Base-by-base conservation (phyloP, 129 eudicot genomes). In the Escallonia rubra region DNA sequence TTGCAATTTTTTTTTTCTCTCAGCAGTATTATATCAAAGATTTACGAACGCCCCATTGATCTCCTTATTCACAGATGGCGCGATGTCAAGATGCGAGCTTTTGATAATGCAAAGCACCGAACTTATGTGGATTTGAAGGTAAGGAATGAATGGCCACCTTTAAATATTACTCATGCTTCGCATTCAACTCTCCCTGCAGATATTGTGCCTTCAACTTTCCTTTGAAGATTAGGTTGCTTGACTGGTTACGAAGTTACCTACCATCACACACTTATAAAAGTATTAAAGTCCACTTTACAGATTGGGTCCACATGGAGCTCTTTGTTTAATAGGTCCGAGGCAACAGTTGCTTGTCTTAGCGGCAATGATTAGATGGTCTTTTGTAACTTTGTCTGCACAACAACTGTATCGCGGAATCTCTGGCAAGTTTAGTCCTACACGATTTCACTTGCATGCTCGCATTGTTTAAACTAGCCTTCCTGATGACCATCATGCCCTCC, bases 101-200 rank as follows among this genome's bases (percentile, higher is more conserved):
- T 93, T 80, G 99, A 89, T 73, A 85, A 81, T 72, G 95, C 95
- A 61, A 89, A 93, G 46, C 96, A 93, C 79, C 89, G 99, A 41
- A 93, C 99, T 54, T 93, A 93, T 43, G 99, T 93, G 45, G 99
- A 93, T 81, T 77, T 93, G 77, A 93, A 93, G 90, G 99, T 94
- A 77, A 41, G 43, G 39, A 57, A 73, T 39, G 43, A 6, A 40
- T 8, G 4, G 13, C n/a, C 16, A 54, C 34, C 59, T 54, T 10
- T 63, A 59, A 23, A 23, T 23, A 23, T 23, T 23, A 23, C 34
- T 23, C 34, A 23, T 23, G 1, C 34, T 0, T 0, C 34, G 1
- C 34, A 23, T 23, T 23, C 34, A 23, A 23, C 1, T 23, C 34
- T 23, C 34, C 34, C 34, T 23, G 34, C 0, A 23, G 34, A 23